phyloP scores from a whole-genome alignment of 768 basidiomycete species.

The Xerocomus brunneocitrinus region DNA sequence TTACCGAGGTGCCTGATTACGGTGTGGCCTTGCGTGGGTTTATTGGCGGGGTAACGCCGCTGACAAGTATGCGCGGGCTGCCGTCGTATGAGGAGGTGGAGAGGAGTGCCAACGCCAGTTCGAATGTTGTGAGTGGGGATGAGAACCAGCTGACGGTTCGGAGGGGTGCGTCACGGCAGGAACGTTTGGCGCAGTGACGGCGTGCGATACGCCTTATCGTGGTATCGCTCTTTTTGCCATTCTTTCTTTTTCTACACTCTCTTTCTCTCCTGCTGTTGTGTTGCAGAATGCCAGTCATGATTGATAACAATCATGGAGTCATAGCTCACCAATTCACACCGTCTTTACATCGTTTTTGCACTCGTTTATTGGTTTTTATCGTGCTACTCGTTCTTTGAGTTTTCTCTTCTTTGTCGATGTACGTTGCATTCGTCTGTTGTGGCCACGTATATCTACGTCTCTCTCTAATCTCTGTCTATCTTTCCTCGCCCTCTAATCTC shows the following conservation, averaged over 20 bases:
- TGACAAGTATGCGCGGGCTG: conserved; percentile 68
- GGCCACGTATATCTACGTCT: not conserved
- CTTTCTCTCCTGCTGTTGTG: not conserved
- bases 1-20: conserved; percentile 84
- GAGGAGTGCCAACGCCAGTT: not conserved
- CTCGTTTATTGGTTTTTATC: not conserved
- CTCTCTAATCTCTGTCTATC: not conserved
- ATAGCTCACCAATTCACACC: not conserved
- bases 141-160: conserved; percentile 9
- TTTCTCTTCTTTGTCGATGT: not conserved
- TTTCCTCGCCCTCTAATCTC: not conserved
- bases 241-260: not conserved
- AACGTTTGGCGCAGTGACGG: not conserved
- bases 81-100: conserved; percentile 83
- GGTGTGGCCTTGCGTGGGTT: conserved; percentile 80
- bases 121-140: not conserved
- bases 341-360: not conserved
- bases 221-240: not conserved
- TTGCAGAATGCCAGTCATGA: not conserved
- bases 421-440: not conserved
- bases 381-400: not conserved
- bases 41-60: conserved; percentile 85
- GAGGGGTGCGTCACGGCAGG: not conserved
- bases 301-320: not conserved
- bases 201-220: not conserved